Base-by-base conservation (phyloP, 257 asterid genomes). In the Fraxinus cuspidata region DNA sequence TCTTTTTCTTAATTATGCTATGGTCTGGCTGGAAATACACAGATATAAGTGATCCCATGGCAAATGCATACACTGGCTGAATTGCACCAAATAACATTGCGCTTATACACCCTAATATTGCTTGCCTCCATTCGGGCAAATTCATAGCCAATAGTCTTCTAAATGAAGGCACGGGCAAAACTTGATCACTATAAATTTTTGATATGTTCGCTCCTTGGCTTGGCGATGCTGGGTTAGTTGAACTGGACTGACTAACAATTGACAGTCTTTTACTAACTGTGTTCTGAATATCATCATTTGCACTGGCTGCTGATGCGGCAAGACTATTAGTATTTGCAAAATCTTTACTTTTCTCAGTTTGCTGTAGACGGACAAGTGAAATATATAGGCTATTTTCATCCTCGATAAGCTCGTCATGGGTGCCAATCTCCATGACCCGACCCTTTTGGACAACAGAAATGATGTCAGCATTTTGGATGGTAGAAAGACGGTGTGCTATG, bases 401-500 rank as follows among this genome's bases (percentile, higher is more conserved):
- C 53, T 75, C 58, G 23, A 84, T 88, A 1, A 95, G 97, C 16
- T 88, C 83, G 15, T 82, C 86, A 21, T 95, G 98, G 0, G 97
- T 82, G 12, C 99, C 98, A 1, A 85, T 89, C 71, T 90, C 97
- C 81, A 75, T 63, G 77, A 93, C 88, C 68, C 85, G 91, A 18
- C 98, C 97, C 7, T 88, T 81, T 72, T 88, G 93, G 49, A 91
- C 89, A 31, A 95, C 94, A 0, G 93, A 91, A 10, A 95, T 93
- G 28, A 90, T 79, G 83, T 95, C 96, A 0, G 96, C 98, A 6
- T 87, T 90, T 13, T 92, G 92, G 78, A 95, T 90, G 40, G 99
- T 95, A 78, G 99, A 95, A 73, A 93, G 96, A 16, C 99, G 98
- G 58, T 95, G 98, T 51, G 99, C 97, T 19, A 95, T 87, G 74